phyloP scores from a whole-genome alignment of 106 monocot genomes.

The Chionographis japonica region DNA sequence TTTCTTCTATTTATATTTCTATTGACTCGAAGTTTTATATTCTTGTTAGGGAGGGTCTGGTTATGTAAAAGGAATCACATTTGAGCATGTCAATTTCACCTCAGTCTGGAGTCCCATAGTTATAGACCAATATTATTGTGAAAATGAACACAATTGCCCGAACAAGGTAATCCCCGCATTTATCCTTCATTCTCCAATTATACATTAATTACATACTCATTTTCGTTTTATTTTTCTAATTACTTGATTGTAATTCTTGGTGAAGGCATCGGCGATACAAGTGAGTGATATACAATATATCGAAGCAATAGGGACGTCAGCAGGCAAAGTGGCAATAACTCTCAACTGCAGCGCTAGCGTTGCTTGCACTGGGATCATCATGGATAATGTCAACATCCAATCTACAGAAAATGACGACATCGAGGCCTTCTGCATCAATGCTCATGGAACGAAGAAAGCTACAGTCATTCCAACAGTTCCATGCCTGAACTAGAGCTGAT shows the following conservation, averaged over 20 bases:
- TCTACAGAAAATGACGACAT: not conserved
- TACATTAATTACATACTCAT: not conserved
- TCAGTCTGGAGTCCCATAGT: conserved; percentile 15
- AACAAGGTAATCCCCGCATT: conserved; percentile 12
- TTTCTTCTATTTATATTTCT: too few relatives aligned
- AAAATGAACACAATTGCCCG: not conserved
- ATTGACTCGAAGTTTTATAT: too few relatives aligned
- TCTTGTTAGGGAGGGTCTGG: conserved; percentile 5
- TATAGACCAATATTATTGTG: conserved; percentile 39
- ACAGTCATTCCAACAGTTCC: too few relatives aligned
- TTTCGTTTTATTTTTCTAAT: not conserved
- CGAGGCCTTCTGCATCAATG: too few relatives aligned
- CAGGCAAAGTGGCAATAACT: not conserved
- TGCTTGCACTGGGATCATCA: not conserved
- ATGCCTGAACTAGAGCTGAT: too few relatives aligned
- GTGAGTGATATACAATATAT: conserved; percentile 14
- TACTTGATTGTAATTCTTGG: not conserved
- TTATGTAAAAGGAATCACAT: conserved; percentile 17
- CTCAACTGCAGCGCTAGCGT: not conserved
- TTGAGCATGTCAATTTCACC: conserved; percentile 9
- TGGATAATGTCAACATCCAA: not conserved
- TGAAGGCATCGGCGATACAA: conserved; percentile 19
- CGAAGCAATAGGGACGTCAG: not conserved
- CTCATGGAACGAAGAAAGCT: too few relatives aligned
- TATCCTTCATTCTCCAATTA: not conserved